Evolutionary conservation across 2,329 filamentous ascomycete species (phyloP), one percentile per base, ranked within the genome.

Genomic region (Pseudogymnoascus sp.): DNA sequence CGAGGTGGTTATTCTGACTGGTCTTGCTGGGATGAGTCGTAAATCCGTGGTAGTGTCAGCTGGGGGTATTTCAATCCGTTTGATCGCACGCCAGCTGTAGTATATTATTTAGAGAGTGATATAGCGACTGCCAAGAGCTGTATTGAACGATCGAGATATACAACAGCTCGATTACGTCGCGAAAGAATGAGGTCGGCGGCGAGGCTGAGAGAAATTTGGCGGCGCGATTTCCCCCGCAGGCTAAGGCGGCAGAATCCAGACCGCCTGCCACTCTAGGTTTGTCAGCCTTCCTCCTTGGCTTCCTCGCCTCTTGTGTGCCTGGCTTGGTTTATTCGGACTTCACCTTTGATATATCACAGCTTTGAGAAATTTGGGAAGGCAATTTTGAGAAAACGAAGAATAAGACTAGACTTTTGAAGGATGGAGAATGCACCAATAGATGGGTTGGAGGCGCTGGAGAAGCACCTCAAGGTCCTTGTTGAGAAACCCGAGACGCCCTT

Each of bases 381-480:
- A 16, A 50, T 28, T 50, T 28, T 5, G 23, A 28, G 21, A 16
- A 50, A 31, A 50, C 14, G 5, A 28, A 16, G 14, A 50, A 16
- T 11, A n/a, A 50, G 23, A 16, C 23, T 50, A 6, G 12, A 50
- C 14, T 50, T 50, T 50, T 50, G 7, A 1, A 62, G 11, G 23
- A 75, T 74, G 75, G 73, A 74, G 50, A 78, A 78, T 61, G 71
- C 72, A n/a, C 79, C 80, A 59, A 75, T 86, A 59, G 75, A 77
- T 5, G 80, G 82, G 7, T 75, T 86, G 16, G 76, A 81, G 21
- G 82, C 84, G 67, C 77, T 88, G 21, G 77, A 82, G 59, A 71
- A 70, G 21, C 85, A 87, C 70, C 75, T 88, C 14, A 76, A 81
- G 60, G 73, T 79, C 28, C 74, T 87, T n/a, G 66, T 78, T 16